Conservation (phyloP, 2,329 filamentous ascomycete genomes). For the Davidsoniella neocaledoniae region DNA sequence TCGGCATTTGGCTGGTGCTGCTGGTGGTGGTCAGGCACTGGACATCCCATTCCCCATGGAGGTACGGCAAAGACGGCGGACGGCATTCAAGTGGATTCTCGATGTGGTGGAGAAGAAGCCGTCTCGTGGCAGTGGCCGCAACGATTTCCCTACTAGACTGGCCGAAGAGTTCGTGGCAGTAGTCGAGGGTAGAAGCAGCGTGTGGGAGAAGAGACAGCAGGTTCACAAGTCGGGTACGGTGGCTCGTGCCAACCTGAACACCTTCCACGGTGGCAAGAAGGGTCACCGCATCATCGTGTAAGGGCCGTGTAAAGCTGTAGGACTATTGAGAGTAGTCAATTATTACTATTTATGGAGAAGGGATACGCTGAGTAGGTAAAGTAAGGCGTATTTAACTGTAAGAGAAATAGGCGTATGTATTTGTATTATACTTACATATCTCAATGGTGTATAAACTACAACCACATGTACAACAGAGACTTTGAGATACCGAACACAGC, state of each 20-base stretch:
- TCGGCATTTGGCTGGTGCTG: constrained; percentile 55
- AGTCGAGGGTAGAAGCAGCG: constrained; percentile 64
- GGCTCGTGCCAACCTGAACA: constrained; percentile 53
- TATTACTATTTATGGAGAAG: neutral
- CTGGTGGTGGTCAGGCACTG: constrained; percentile 70
- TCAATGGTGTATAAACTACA: neutral
- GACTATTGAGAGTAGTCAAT: neutral
- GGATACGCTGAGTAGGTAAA: neutral
- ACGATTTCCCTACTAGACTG: constrained; percentile 59
- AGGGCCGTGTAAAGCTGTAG: constrained; percentile 1
- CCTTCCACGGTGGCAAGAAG: constrained; percentile 12
- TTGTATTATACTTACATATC: constrained; percentile 11
- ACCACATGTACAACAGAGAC: neutral
- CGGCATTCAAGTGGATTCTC: constrained; percentile 78
- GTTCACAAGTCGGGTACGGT: constrained; percentile 71
- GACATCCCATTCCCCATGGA: constrained; percentile 67
- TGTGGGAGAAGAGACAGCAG: constrained; percentile 66
- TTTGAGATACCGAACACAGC: neutral
- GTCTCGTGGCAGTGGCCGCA: constrained; percentile 52
- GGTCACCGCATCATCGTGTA: constrained; percentile 12
- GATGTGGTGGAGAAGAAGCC: constrained; percentile 65
- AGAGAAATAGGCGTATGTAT: constrained; percentile 3
- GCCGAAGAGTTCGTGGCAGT: constrained; percentile 78
- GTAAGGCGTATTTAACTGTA: neutral
- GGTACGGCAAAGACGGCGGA: constrained; percentile 57